phyloP scores from a whole-genome alignment of 2,329 filamentous ascomycete genomes.

The Fusarium tuaranense region DNA sequence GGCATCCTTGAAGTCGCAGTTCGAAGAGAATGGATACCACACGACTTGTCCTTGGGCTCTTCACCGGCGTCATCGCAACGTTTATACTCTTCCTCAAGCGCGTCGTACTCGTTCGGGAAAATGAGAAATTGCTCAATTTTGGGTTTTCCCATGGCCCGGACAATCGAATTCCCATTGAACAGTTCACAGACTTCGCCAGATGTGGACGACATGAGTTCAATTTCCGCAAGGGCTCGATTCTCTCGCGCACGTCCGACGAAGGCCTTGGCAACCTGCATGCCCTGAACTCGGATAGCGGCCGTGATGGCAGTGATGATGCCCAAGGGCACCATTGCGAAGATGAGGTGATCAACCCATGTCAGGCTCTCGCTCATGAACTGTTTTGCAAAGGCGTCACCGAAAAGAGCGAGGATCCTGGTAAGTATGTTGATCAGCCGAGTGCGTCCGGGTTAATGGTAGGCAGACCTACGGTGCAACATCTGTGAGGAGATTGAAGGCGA shows the following conservation, averaged over 20 bases:
- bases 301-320: not conserved
- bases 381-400: not conserved
- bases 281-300: not conserved
- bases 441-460: fast-evolving
- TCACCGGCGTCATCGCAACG: not conserved
- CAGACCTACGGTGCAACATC: not conserved
- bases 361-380: not conserved
- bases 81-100: not conserved
- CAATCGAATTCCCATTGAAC: not conserved
- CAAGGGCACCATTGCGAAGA: not conserved
- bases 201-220: not conserved
- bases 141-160: not conserved
- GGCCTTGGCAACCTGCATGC: not conserved
- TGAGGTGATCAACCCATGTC: not conserved
- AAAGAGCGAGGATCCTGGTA: not conserved
- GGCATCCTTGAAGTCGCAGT: fast-evolving
- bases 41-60: not conserved
- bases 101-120: not conserved
- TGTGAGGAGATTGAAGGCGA: not conserved
- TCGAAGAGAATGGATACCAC: not conserved
- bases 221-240: not conserved
- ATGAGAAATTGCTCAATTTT: not conserved
- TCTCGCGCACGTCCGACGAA: not conserved
- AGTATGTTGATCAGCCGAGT: not conserved
- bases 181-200: not conserved